Evolutionary conservation across 768 basidiomycete genomes (phyloP), one percentile per base, ranked within the genome.

Genomic region (Scleroderma citrinum): DNA sequence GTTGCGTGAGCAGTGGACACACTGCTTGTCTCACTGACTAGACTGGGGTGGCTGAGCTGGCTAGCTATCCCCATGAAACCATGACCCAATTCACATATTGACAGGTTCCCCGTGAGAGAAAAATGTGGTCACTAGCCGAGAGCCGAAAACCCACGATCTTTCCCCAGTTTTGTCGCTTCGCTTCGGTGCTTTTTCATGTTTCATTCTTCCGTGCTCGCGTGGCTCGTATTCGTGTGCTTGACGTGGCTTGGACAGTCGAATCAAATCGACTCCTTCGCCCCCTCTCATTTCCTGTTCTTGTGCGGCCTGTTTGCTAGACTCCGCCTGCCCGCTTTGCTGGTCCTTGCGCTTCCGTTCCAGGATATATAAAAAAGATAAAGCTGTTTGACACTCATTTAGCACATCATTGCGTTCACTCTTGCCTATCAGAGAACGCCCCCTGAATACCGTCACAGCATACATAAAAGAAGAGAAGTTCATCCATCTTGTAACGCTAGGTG

Each of bases 1-100:
- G 56, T 66, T 26, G 65, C 65, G 42, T 66, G 51, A 65, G 35
- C n/a, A 30, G 5, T n/a, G n/a, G n/a, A n/a, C n/a, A n/a, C n/a
- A n/a, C n/a, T n/a, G n/a, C 7, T 23, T 32, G 38, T 31, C 39
- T 17, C 43, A 32, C 30, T 19, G 42, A n/a, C n/a, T n/a, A n/a
- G n/a, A 55, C 14, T 43, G 12, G 41, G 24, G 14, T 38, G 23
- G 40, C 40, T 26, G 40, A 26, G 23, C 24, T 42, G 19, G 23
- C 35, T 19, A 29, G 17, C 17, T 45, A 24, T 36, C 17, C 17
- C 19, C 17, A 29, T 21, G 43, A 30, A 44, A 44, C 26, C 30
- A 20, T 32, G 29, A 44, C 20, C 29, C 30, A 32, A 44, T 44
- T 29, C 29, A 44, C 20, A 32, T 42, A 26, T 29, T 21, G 40